These are phyloP conservation scores for Kickxella alabastrina DNA, from an alignment of 192 early-diverging fungal species.

Conservation along the genomic window DNA sequence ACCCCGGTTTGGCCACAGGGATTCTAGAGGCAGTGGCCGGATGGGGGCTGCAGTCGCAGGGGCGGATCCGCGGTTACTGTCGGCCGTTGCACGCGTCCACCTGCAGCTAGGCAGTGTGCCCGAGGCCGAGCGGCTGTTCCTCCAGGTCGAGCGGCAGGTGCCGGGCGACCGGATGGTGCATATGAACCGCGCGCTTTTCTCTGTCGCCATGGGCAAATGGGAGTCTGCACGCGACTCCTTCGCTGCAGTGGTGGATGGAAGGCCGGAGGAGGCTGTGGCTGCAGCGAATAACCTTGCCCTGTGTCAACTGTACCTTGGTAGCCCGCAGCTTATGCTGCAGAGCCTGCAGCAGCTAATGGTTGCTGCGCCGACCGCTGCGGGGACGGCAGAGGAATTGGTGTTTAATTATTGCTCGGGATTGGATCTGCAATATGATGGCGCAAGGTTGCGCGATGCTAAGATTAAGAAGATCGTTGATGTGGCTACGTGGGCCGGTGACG, in stretches of 20 bases:
- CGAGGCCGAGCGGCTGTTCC: conserved; percentile 24
- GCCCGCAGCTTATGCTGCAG: conserved; percentile 33
- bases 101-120: conserved; percentile 34
- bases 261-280: conserved; percentile 16
- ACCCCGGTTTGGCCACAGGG: conserved; percentile 9
- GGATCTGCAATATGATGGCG: conserved; percentile 43
- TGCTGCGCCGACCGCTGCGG: conserved; percentile 24
- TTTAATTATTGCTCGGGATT: conserved; percentile 48
- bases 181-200: conserved; percentile 41
- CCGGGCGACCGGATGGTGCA: conserved; percentile 16
- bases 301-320: conserved; percentile 45
- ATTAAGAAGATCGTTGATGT: conserved; percentile 36
- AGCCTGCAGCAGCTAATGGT: conserved; percentile 28
- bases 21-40: conserved; percentile 6
- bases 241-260: not conserved
- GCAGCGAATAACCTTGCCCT: conserved; percentile 37
- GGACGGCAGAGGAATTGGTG: conserved; percentile 35
- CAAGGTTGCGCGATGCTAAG: conserved; percentile 28
- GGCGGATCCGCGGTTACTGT: conserved; percentile 21
- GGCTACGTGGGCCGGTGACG: conserved; percentile 44
- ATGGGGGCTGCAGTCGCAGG: not conserved
- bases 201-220: conserved; percentile 35
- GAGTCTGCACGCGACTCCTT: conserved; percentile 24
- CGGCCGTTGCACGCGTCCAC: conserved; percentile 26
- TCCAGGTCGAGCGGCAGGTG: conserved; percentile 7